These are phyloP conservation scores for Suillus subalutaceus DNA, from an alignment of 768 basidiomycete genomes.

Conservation along the genomic window DNA sequence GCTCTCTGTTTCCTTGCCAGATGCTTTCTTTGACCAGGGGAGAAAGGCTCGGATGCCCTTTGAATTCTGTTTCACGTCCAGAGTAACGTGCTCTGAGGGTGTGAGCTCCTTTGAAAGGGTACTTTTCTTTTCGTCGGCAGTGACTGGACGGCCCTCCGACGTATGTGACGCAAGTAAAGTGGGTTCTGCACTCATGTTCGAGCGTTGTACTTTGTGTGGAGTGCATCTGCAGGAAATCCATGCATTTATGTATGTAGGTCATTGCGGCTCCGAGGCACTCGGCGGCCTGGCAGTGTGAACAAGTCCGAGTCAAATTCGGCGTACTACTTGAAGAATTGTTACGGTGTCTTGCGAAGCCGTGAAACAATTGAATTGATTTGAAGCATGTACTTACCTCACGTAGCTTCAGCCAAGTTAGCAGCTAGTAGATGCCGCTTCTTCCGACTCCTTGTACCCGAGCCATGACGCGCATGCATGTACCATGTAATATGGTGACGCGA, in stretches of 20 bases:
- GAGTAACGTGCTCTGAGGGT: not conserved
- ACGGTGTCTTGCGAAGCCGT: not conserved
- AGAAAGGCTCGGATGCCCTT: slow-evolving; percentile 41
- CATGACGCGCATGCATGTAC: too few relatives aligned
- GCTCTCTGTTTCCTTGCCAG: slow-evolving; percentile 23
- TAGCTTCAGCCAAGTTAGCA: not conserved
- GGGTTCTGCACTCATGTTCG: not conserved
- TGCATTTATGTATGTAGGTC: not conserved
- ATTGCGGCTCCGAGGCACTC: not conserved
- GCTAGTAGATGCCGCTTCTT: too few relatives aligned
- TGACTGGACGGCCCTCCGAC: slow-evolving; percentile 44
- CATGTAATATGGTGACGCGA: too few relatives aligned
- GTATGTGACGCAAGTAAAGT: slow-evolving; percentile 13
- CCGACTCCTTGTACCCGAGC: too few relatives aligned
- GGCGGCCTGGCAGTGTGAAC: not conserved
- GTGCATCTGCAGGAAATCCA: not conserved
- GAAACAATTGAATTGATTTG: not conserved
- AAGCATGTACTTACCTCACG: not conserved
- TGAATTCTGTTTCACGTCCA: not conserved
- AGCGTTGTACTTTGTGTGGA: not conserved
- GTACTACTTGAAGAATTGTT: not conserved
- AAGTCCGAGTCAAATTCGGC: not conserved
- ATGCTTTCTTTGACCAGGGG: slow-evolving; percentile 35
- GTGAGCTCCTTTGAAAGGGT: slow-evolving; percentile 16
- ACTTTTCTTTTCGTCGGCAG: slow-evolving; percentile 48